A percentile compares a stretch with the other conserved stretches of the same genome.
These are phyloP conservation scores for Boletus sp. DNA, from an alignment of 768 basidiomycete species.

Conservation along the genomic window DNA sequence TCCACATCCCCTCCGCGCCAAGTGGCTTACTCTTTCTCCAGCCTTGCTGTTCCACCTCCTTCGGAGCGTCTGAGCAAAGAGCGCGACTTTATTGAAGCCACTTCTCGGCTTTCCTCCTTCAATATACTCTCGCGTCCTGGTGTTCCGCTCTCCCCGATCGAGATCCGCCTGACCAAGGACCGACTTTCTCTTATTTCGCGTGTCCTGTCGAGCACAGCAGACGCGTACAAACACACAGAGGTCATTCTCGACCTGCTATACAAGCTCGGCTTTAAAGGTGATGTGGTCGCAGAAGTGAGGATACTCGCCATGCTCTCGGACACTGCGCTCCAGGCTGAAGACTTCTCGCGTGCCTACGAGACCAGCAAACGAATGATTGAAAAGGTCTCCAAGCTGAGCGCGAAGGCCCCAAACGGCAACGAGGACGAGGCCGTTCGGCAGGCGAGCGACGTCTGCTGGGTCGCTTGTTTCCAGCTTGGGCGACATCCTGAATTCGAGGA, in stretches of 20 bases:
- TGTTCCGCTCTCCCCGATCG: slow-evolving; percentile 81
- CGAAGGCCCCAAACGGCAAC: slow-evolving; percentile 24
- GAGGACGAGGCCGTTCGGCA: slow-evolving; percentile 49
- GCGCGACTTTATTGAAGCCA: slow-evolving; percentile 95
- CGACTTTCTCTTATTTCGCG: slow-evolving; percentile 83
- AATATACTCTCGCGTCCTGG: slow-evolving; percentile 75
- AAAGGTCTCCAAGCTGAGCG: slow-evolving; percentile 50
- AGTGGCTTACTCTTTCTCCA: slow-evolving; percentile 32
- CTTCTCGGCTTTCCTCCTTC: slow-evolving; percentile 92
- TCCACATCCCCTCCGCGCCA: background rate
- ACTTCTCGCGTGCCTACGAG: slow-evolving; percentile 73
- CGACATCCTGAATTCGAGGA: slow-evolving; percentile 77
- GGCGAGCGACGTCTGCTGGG: slow-evolving; percentile 85
- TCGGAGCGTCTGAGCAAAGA: slow-evolving; percentile 66
- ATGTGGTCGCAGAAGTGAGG: slow-evolving; percentile 76
- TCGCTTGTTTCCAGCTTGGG: slow-evolving; percentile 84
- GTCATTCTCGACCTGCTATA: slow-evolving; percentile 87
- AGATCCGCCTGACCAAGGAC: slow-evolving; percentile 90
- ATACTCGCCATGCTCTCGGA: slow-evolving; percentile 89
- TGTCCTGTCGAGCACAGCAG: slow-evolving; percentile 79
- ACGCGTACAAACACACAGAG: slow-evolving; percentile 89
- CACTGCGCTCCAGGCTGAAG: slow-evolving; percentile 79
- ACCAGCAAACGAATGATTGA: slow-evolving; percentile 71
- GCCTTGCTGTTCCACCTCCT: slow-evolving; percentile 69
- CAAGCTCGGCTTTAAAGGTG: slow-evolving; percentile 79